These are phyloP conservation scores for Acacia pycnantha DNA, from an alignment of 331 rosid genomes.

Conservation along the genomic window DNA sequence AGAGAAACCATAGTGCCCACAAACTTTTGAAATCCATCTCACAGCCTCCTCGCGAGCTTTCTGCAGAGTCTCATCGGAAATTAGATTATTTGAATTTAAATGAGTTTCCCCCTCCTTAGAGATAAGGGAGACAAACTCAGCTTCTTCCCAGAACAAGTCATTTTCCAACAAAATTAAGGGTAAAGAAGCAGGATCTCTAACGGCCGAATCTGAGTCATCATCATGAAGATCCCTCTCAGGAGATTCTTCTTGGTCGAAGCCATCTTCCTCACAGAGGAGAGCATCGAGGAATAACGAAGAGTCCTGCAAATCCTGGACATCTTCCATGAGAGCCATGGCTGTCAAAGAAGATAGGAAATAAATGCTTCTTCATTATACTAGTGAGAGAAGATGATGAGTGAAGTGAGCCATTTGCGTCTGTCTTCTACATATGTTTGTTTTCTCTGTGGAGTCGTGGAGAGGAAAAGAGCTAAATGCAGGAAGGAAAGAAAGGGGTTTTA, in stretches of 20 bases:
- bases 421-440: conserved; percentile 22
- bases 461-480: conserved; percentile 38
- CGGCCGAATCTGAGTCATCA: conserved; percentile 23
- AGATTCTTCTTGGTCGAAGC: conserved; percentile 53
- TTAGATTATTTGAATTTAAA: conserved; percentile 24
- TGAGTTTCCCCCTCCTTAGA: conserved; percentile 64
- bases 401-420: conserved; percentile 49
- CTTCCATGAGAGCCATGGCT: conserved; percentile 60
- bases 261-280: conserved; percentile 70
- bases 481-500: conserved; percentile 49
- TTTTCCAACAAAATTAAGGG: conserved; percentile 44
- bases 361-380: conserved; percentile 43
- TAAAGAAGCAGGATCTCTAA: conserved; percentile 35
- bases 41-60: conserved; percentile 59
- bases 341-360: conserved; percentile 44
- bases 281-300: conserved; percentile 56
- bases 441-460: conserved; percentile 37
- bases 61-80: conserved; percentile 44
- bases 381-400: conserved; percentile 6
- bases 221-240: conserved; percentile 25
- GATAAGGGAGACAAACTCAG: conserved; percentile 59
- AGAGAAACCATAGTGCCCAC: conserved; percentile 61
- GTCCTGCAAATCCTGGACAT: conserved; percentile 39
- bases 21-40: conserved; percentile 68
- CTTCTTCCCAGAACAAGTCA: conserved; percentile 68